Percentiles rank a stretch among this genome's conserved stretches.
These are phyloP conservation scores for Apiotrichum gamsii DNA, from an alignment of 1,284 basidiomycete species.

Conservation along the genomic window DNA sequence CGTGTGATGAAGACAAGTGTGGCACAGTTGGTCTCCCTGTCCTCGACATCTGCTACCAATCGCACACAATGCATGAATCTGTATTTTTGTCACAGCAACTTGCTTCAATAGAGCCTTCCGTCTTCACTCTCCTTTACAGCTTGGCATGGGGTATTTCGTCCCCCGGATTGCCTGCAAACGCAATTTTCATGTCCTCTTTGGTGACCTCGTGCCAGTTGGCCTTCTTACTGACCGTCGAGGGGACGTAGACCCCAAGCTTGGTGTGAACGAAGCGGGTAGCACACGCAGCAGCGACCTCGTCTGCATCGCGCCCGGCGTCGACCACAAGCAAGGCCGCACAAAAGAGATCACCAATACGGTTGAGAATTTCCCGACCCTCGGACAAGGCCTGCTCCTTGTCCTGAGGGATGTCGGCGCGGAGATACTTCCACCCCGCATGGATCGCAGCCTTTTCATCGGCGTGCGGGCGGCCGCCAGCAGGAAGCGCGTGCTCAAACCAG, in stretches of 20 bases:
- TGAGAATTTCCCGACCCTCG: slow-evolving; percentile 7
- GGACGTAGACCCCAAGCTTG: not conserved
- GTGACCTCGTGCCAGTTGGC: not conserved
- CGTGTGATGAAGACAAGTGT: too few species aligned
- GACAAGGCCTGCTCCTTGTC: slow-evolving; percentile 9
- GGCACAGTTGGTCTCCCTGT: too few species aligned
- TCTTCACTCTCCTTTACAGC: not conserved
- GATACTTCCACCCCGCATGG: not conserved
- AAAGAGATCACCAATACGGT: slow-evolving; percentile 11
- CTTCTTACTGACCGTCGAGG: too few species aligned
- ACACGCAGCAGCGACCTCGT: slow-evolving; percentile 7
- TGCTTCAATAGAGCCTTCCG: too few species aligned
- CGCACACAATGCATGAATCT: too few species aligned
- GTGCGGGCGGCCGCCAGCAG: not conserved
- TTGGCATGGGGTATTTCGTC: not conserved
- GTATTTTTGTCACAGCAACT: too few species aligned
- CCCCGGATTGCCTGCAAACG: not conserved
- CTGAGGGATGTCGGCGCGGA: not conserved
- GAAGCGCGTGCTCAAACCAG: slow-evolving; percentile 4
- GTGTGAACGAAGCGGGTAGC: slow-evolving; percentile 7
- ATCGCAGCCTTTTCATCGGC: not conserved
- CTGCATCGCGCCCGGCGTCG: slow-evolving; percentile 13
- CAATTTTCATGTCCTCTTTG: not conserved
- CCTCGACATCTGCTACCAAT: too few species aligned
- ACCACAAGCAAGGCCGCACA: slow-evolving; percentile 10